Base-by-base conservation (phyloP, 163 green algal species). In the Chlorella variabilis region DNA sequence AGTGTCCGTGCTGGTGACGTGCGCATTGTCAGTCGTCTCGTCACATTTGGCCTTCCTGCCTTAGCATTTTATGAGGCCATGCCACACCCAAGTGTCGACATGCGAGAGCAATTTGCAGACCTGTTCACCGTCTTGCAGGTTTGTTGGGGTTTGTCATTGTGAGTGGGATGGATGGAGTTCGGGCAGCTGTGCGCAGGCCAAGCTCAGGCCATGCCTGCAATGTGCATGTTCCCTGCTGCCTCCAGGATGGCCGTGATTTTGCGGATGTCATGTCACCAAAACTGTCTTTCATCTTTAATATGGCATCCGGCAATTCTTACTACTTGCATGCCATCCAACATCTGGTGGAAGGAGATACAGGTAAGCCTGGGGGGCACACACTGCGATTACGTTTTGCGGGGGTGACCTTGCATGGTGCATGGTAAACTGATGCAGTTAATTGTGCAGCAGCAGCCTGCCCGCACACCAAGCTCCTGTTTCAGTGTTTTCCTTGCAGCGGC, bases 101-200 rank as follows among this genome's bases (percentile, higher is more conserved):
- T 91, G 58, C 93, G 92, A 39, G 90, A 96, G 71, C 87, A 92
- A 68, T 96, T 96, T 82, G 92, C 91, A 25, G 92, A 95, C 54
- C 89, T 97, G 33, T 96, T 98, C 82, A 92, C 84, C 2, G 88
- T 94, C 3, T 85, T 98, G 25, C 62, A 80, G 83, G 87, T 91
- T 13, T 27, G n/a, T n/a, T n/a, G n/a, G n/a, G n/a, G n/a, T n/a
- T n/a, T n/a, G n/a, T n/a, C n/a, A n/a, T n/a, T n/a, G 67, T 76
- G 68, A 6, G 38, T 39, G 23, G 18, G 54, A 33, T 63, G 45
- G 11, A 54, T 54, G 45, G 45, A 54, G 45, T 54, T 54, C 45
- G 11, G 45, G 45, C 15, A 54, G 11, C 45, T 54, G 45, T 54
- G 45, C 45, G 45, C 11, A 54, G 45, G 45, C 15, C 45, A 15